A percentile compares a stretch with the other conserved stretches of the same genome.
phyloP scores from a whole-genome alignment of 768 basidiomycete species.

The Cyathus striatus region DNA sequence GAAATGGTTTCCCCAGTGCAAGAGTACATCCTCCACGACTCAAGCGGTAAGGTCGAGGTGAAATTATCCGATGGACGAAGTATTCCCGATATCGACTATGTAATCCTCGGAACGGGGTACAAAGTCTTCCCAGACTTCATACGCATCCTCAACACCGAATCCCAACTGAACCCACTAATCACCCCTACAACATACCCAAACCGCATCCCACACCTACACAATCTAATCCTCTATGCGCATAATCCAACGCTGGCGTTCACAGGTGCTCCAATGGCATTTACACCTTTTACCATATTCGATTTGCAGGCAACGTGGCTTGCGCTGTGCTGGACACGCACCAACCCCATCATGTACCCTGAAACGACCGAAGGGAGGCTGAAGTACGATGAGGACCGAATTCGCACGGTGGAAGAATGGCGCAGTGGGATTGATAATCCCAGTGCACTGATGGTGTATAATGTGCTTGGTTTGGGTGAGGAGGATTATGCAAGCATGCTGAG shows the following conservation, averaged over 20 bases:
- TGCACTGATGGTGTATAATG: slow-evolving; percentile 27
- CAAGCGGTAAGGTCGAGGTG: slow-evolving; percentile 21
- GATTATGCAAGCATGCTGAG: slow-evolving; percentile 27
- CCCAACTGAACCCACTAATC: slow-evolving; percentile 16
- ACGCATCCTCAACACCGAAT: slow-evolving; percentile 21
- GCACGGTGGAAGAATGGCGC: slow-evolving; percentile 13
- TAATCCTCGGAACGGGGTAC: slow-evolving; percentile 45
- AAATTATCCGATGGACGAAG: slow-evolving; percentile 29
- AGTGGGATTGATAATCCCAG: slow-evolving; percentile 17
- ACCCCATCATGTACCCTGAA: slow-evolving; percentile 23
- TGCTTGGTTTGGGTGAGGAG: slow-evolving; percentile 27
- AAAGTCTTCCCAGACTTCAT: slow-evolving; percentile 34
- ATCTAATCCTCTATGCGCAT: slow-evolving; percentile 38
- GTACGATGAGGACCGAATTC: slow-evolving; percentile 31
- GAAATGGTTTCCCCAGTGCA: slow-evolving; percentile 34
- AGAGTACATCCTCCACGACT: slow-evolving; percentile 18
- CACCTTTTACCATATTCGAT: slow-evolving; percentile 43
- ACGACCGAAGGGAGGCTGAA: slow-evolving; percentile 23
- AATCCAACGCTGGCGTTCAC: slow-evolving; percentile 44
- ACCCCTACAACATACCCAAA: slow-evolving; percentile 18
- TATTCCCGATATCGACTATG: slow-evolving; percentile 35
- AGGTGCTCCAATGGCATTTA: slow-evolving; percentile 35
- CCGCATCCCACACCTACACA: slow-evolving; percentile 40
- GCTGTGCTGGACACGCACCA: slow-evolving; percentile 32
- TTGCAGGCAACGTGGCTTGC: slow-evolving; percentile 43